Evolutionary conservation across 495 filamentous ascomycete species (phyloP).

Genomic region (Bacidia rubella): DNA sequence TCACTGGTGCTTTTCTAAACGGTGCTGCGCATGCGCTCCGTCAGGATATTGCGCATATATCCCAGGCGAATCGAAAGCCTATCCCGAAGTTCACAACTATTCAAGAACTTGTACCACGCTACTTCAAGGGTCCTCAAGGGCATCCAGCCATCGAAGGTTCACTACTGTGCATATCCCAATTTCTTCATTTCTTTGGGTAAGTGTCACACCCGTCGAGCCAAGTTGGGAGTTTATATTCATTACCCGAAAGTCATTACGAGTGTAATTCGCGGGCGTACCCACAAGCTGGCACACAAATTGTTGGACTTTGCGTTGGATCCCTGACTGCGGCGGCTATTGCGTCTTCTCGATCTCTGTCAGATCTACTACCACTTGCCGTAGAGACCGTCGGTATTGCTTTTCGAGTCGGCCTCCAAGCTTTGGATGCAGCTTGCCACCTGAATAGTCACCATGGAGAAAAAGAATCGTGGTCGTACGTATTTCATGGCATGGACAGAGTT

Average conservation of each 20-base stretch:
- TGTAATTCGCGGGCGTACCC: too few relatives aligned
- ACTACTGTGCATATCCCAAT: neutral
- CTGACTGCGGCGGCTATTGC: conserved; percentile 11
- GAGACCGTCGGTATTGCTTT: conserved; percentile 10
- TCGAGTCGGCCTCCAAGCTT: conserved; percentile 45
- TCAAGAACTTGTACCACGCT: neutral
- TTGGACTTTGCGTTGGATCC: conserved; percentile 12
- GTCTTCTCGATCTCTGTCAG: neutral
- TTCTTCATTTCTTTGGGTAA: neutral
- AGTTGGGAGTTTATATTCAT: neutral
- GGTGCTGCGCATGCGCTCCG: neutral
- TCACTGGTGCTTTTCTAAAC: neutral
- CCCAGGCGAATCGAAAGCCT: neutral
- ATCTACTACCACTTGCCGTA: conserved; percentile 9
- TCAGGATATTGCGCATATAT: neutral
- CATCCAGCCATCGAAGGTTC: neutral
- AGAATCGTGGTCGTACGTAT: conserved; percentile 43
- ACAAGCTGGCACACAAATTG: neutral
- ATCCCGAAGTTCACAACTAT: neutral
- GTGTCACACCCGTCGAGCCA: neutral
- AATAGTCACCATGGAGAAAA: conserved; percentile 35
- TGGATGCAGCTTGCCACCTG: conserved; percentile 27
- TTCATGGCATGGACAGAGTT: conserved; percentile 29
- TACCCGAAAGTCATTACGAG: neutral
- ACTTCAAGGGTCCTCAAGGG: neutral